Evolutionary conservation across 352 stramenopile genomes (phyloP), one percentile per base, ranked within the genome.

Genomic region (Pythium sukuiense): DNA sequence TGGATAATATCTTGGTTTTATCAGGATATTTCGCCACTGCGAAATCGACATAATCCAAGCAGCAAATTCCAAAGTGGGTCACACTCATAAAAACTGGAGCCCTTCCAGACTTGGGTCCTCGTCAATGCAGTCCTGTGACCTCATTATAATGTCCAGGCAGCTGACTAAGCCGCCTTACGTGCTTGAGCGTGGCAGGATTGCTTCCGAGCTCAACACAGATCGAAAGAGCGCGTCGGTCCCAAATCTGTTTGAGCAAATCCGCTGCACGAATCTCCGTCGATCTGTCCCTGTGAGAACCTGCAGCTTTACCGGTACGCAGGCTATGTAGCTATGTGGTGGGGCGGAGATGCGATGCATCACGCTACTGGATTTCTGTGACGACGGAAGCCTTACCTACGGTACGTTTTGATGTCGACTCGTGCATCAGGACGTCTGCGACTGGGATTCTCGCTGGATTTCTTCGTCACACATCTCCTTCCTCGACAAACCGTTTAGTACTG

Each of bases 341-440:
- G 37, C 18, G 37, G 12, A 14, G 24, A 26, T 52, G 45, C n/a
- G 45, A 52, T 30, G 45, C 20, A n/a, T 43, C 12, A 39, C 33
- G 11, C 7, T 14, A 52, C 45, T 52, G 45, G 45, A 52, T 52
- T 52, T 52, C 45, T 52, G 45, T 52, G 45, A 52, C 45, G 45
- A 52, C n/a, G 29, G 45, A 30, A 29, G 45, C 20, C 41, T 48
- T 26, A 26, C 41, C 41, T 48, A n/a, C 41, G 3, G 4, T 48
- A n/a, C 41, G 3, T 5, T 48, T 26, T 52, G 24, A 6, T 52
- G n/a, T 52, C 45, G 6, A 20, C 24, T 52, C 3, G 7, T 26
- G 16, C 45, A 30, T 52, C 45, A 52, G 45, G n/a, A 52, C 20
- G 24, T 12, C 45, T 16, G 45, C n/a, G 45, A 30, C 45, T 52